These are phyloP conservation scores for Dendrothele bispora DNA, from an alignment of 768 basidiomycete genomes.

Conservation along the genomic window DNA sequence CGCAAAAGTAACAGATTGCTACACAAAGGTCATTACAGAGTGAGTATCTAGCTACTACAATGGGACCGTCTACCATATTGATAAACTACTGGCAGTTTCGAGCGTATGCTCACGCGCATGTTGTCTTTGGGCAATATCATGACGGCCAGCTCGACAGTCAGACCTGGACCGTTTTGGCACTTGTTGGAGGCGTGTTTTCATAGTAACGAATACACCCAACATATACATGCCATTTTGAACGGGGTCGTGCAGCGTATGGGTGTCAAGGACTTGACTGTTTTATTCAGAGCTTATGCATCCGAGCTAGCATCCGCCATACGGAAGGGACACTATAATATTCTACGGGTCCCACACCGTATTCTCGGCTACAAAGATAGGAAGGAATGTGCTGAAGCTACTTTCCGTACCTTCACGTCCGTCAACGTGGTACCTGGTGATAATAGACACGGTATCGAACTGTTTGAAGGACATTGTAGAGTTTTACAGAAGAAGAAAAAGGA, in stretches of 20 bases:
- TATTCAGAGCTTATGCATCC: constrained; percentile 79
- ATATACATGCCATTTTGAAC: constrained; percentile 52
- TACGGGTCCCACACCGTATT: constrained; percentile 66
- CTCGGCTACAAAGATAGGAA: constrained; percentile 74
- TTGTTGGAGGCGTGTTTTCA: constrained; percentile 69
- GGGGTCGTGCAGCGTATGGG: constrained; percentile 71
- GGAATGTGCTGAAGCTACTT: constrained; percentile 66
- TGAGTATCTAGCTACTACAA: too few species aligned
- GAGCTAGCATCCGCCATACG: constrained; percentile 74
- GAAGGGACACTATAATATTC: constrained; percentile 46
- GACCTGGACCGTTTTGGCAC: constrained; percentile 87
- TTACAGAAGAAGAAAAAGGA: constrained; percentile 47
- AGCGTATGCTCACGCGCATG: constrained; percentile 72
- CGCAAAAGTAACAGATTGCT: constrained; percentile 39
- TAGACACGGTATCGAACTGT: constrained; percentile 45
- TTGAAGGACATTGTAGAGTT: constrained; percentile 62
- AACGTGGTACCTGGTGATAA: constrained; percentile 38
- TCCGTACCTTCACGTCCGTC: constrained; percentile 65
- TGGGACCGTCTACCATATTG: too few species aligned
- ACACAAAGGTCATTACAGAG: constrained; percentile 49
- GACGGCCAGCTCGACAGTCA: constrained; percentile 72
- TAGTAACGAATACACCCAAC: constrained; percentile 32
- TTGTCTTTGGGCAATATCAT: constrained; percentile 75
- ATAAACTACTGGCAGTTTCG: constrained; percentile 55
- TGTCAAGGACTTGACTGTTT: constrained; percentile 51